Evolutionary conservation across 768 basidiomycete genomes (phyloP), one percentile per base, ranked within the genome.

Genomic region (Baorangia bicolor): DNA sequence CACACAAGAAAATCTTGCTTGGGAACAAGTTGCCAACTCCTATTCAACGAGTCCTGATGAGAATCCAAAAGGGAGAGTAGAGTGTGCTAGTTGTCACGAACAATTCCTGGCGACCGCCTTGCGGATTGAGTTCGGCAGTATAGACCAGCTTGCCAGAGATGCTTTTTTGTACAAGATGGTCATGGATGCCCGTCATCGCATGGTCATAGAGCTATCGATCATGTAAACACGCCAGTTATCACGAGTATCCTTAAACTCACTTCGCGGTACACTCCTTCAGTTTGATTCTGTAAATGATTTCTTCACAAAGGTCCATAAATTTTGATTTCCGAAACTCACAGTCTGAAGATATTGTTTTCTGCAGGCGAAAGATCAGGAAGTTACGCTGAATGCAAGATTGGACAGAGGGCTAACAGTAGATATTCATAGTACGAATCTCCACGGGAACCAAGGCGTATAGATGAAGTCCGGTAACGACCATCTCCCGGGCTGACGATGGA

Each of bases 1-100:
- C 95, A 98, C 4, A 91, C 94, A 33, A 98, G 83, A 68, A 97
- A 95, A 67, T 98, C 95, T 75, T 98, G 95, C 68, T 97, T 96
- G 11, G 90, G 90, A 11, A 79, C 78, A 27, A 90, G 74, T 18
- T 81, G 80, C 92, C 92, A 94, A 33, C 76, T 74, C 25, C 90
- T 91, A 60, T 28, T 16, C 49, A 49, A 37, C 6, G 35, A 45
- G 20, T 30, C n/a, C 20, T 28, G 28, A 23, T 58, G 45, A 65
- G 61, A 38, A 50, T 46, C 43, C 53, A 30, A 50, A 50, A 45
- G 12, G 16, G 40, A 34, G n/a, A 42, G 39, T 2, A 50, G 23
- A 42, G 18, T 42, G 30, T 16, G 25, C 5, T 40, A 27, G 49
- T 34, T 34, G 41, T 39, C 20, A 67, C 78, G 45, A 60, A 81